Evolutionary conservation across 1,284 basidiomycete species (phyloP).

Genomic region (Cerrena zonata): DNA sequence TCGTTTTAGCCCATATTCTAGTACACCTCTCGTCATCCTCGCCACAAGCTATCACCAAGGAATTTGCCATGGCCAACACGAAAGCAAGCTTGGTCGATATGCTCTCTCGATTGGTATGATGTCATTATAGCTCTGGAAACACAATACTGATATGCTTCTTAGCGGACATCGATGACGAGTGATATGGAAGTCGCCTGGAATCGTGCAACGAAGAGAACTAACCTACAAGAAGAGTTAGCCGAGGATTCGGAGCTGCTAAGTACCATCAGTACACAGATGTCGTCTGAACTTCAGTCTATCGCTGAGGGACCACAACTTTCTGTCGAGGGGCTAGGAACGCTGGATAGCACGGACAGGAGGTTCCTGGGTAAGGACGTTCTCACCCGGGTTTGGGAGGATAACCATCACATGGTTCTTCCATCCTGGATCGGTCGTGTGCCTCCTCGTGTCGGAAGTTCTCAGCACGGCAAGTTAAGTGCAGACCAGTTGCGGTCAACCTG

Average conservation of each 20-base stretch:
- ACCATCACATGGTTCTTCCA: constrained; percentile 13
- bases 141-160: background rate
- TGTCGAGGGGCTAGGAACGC: background rate
- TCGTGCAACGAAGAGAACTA: background rate
- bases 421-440: constrained; percentile 20
- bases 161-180: background rate
- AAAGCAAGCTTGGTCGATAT: too few relatives aligned
- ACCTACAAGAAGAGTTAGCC: too few relatives aligned
- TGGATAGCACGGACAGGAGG: background rate
- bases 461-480: constrained; percentile 21
- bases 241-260: background rate
- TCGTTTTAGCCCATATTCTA: background rate
- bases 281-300: background rate
- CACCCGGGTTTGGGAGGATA: constrained; percentile 12
- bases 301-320: background rate
- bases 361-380: constrained; percentile 9
- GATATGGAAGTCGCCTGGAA: background rate
- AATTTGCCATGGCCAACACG: background rate
- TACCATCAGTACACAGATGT: background rate
- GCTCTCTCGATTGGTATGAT: too few relatives aligned
- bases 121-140: too few relatives aligned
- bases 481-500: constrained; percentile 23
- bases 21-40: background rate
- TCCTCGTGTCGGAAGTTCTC: constrained; percentile 14
- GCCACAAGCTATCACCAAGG: background rate